phyloP scores from a whole-genome alignment of 1,284 basidiomycete genomes.

The Boletus smithii region DNA sequence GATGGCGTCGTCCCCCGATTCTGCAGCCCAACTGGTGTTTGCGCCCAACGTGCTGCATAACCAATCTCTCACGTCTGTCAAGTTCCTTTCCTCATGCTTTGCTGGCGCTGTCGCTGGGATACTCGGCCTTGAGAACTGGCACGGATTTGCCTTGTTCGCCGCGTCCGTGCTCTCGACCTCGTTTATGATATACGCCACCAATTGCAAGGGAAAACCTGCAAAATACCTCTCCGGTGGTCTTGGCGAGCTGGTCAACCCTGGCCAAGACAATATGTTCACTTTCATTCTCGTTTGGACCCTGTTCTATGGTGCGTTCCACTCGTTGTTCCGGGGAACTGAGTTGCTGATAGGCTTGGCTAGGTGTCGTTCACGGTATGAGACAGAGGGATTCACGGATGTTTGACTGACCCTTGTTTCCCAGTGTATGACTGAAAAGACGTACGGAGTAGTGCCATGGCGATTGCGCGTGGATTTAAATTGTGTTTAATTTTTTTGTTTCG shows the following conservation, averaged over 20 bases:
- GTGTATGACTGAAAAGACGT: constrained; percentile 44
- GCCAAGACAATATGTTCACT: constrained; percentile 82
- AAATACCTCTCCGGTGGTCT: constrained; percentile 62
- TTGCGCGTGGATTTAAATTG: neutral
- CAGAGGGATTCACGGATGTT: neutral
- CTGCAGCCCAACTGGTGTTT: constrained; percentile 62
- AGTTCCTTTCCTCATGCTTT: constrained; percentile 78
- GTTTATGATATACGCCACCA: constrained; percentile 60
- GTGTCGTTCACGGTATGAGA: constrained; percentile 43
- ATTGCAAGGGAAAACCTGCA: constrained; percentile 59
- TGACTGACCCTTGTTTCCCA: constrained; percentile 25
- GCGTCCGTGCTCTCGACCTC: constrained; percentile 65
- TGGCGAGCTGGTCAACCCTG: constrained; percentile 69
- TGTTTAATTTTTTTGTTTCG: constrained; percentile 14
- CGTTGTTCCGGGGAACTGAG: constrained; percentile 35
- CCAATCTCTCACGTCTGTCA: constrained; percentile 57
- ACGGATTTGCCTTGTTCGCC: constrained; percentile 78
- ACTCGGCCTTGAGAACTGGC: constrained; percentile 79
- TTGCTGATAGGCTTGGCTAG: constrained; percentile 27
- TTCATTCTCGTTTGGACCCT: constrained; percentile 89
- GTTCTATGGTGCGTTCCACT: constrained; percentile 66
- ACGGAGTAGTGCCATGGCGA: constrained; percentile 2
- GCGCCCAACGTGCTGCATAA: constrained; percentile 72
- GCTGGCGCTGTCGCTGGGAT: constrained; percentile 83
- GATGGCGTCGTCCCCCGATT: constrained; percentile 41